Percentiles rank a stretch among this genome's conserved stretches.
Evolutionary conservation across 805 yeast genomes (phyloP).

Genomic region (Lipomyces orientalis): DNA sequence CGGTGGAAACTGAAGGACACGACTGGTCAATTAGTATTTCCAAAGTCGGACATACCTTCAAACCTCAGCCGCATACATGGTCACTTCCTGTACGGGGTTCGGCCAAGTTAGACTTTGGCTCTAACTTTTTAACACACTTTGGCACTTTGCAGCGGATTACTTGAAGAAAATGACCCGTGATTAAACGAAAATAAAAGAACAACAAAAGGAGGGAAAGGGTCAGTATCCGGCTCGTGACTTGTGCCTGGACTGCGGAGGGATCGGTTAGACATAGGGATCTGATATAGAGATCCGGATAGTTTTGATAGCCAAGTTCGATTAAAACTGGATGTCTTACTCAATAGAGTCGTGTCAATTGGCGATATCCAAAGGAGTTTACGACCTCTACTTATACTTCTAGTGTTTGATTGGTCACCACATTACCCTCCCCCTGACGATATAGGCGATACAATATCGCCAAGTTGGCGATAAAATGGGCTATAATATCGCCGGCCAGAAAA

Average conservation of each 20-base stretch:
- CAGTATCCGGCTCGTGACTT: too few species aligned
- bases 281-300: background rate
- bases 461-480: conserved; percentile 53
- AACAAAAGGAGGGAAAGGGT: too few species aligned
- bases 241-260: background rate
- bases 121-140: too few species aligned
- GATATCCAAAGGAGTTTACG: background rate
- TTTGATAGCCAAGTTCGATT: background rate
- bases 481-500: conserved; percentile 49
- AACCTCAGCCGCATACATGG: too few species aligned
- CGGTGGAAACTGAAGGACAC: too few species aligned
- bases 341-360: background rate
- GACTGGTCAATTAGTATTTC: too few species aligned
- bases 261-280: background rate
- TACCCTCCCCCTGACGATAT: conserved; percentile 58
- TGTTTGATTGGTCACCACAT: conserved; percentile 44
- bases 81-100: too few species aligned
- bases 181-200: too few species aligned
- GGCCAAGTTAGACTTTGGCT: too few species aligned
- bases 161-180: too few species aligned
- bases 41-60: too few species aligned
- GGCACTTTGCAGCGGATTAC: too few species aligned
- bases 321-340: background rate
- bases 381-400: background rate
- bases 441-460: background rate